Evolutionary conservation across 2,329 filamentous ascomycete genomes (phyloP).

Genomic region (Pseudogymnoascus sp.): DNA sequence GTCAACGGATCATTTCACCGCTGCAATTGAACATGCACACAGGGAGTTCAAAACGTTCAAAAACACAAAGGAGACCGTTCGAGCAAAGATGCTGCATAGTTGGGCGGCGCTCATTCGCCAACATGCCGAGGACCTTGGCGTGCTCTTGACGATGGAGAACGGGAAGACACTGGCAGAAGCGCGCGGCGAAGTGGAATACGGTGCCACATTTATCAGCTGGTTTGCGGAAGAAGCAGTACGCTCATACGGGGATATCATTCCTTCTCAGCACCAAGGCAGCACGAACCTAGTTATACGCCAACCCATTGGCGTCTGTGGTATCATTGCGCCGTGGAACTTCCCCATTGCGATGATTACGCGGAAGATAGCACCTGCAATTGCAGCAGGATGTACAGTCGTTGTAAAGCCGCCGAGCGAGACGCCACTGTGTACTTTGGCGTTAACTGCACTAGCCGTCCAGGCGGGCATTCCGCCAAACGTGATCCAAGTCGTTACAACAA

Average conservation of each 20-base stretch:
- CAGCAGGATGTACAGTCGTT: slow-evolving; percentile 68
- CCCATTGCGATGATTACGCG: slow-evolving; percentile 59
- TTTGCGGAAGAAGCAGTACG: slow-evolving; percentile 53
- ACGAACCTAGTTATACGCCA: slow-evolving; percentile 67
- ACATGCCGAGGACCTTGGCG: slow-evolving; percentile 54
- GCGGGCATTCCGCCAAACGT: slow-evolving; percentile 49
- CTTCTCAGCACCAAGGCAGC: slow-evolving; percentile 46
- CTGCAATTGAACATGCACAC: slow-evolving; percentile 22
- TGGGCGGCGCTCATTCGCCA: slow-evolving; percentile 58
- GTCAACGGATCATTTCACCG: not conserved
- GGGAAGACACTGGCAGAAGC: slow-evolving; percentile 45
- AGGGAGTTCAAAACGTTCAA: not conserved
- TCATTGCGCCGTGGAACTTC: slow-evolving; percentile 70
- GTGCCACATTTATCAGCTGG: slow-evolving; percentile 46
- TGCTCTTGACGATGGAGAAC: slow-evolving; percentile 53
- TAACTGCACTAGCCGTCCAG: slow-evolving; percentile 42
- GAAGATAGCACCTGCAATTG: slow-evolving; percentile 60
- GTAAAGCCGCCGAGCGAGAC: slow-evolving; percentile 65
- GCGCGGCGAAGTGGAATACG: slow-evolving; percentile 46
- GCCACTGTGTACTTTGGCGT: slow-evolving; percentile 48
- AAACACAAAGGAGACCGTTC: not conserved
- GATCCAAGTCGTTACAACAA: slow-evolving; percentile 53
- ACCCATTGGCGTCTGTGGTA: slow-evolving; percentile 56
- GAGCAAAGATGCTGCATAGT: slow-evolving; percentile 28
- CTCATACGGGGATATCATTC: slow-evolving; percentile 47